These are phyloP conservation scores for Gossypium anomalum DNA, from an alignment of 345 rosid species.

Conservation along the genomic window DNA sequence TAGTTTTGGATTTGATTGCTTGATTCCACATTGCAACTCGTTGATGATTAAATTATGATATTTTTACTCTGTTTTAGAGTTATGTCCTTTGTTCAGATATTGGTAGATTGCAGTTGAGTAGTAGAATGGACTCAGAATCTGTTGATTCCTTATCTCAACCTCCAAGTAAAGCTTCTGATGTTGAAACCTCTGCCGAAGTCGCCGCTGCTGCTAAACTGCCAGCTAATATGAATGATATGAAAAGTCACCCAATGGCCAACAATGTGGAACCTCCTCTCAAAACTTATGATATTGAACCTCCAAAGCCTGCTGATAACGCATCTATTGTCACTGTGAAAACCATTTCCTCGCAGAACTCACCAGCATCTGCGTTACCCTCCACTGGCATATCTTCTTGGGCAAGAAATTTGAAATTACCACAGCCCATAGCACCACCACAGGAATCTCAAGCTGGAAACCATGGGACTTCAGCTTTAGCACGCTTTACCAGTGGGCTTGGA, in stretches of 20 bases:
- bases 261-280: background rate
- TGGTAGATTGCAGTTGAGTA: background rate
- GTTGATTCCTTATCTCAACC: conserved; percentile 33
- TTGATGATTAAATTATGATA: background rate
- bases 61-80: background rate
- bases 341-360: conserved; percentile 29
- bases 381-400: conserved; percentile 73
- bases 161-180: conserved; percentile 21
- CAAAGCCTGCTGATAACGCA: conserved; percentile 23
- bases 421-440: conserved; percentile 33
- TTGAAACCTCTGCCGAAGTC: conserved; percentile 18
- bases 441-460: conserved; percentile 42
- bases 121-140: conserved; percentile 46
- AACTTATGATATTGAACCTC: conserved; percentile 4
- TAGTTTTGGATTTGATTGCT: background rate
- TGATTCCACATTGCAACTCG: background rate
- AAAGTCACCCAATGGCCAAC: conserved; percentile 16
- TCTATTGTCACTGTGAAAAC: conserved; percentile 20
- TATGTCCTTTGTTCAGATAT: background rate
- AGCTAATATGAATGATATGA: conserved; percentile 10
- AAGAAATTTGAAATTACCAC: conserved; percentile 57
- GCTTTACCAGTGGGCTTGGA: conserved; percentile 76
- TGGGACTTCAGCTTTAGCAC: conserved; percentile 62
- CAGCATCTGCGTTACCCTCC: conserved; percentile 43
- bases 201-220: conserved; percentile 5